Conservation (phyloP, 371 early-diverging fungal species). For the Coemansia sp. region DNA sequence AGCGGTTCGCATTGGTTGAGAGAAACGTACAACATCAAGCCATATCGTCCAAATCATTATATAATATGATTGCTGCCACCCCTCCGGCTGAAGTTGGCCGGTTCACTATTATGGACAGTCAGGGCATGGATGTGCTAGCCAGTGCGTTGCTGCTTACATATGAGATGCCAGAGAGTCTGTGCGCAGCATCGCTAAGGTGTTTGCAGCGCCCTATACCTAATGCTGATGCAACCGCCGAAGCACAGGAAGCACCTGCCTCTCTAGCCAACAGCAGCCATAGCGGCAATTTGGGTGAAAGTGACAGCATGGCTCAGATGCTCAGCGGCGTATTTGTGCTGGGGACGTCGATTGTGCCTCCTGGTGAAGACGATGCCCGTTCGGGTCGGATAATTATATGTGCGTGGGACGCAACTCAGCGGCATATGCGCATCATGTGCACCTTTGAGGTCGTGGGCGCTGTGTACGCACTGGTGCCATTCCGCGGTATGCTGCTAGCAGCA, state of each 20-base stretch:
- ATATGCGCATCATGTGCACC: constrained; percentile 52
- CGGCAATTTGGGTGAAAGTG: background rate
- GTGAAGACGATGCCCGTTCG: constrained; percentile 59
- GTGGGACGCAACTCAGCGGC: constrained; percentile 50
- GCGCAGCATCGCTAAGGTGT: constrained; percentile 11
- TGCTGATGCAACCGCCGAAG: background rate
- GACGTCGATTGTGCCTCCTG: constrained; percentile 57
- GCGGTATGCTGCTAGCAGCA: constrained; percentile 58
- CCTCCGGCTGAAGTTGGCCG: constrained; percentile 53
- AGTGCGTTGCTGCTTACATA: constrained; percentile 43
- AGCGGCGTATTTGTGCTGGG: constrained; percentile 58
- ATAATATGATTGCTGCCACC: background rate
- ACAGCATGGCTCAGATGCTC: constrained; percentile 6
- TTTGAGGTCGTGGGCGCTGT: constrained; percentile 58
- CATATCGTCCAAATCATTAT: too few species aligned
- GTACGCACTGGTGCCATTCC: constrained; percentile 56
- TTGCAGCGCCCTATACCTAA: constrained; percentile 5
- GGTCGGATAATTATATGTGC: constrained; percentile 62
- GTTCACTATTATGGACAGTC: constrained; percentile 70
- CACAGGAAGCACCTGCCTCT: background rate
- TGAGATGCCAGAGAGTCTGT: constrained; percentile 47
- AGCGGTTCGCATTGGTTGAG: constrained; percentile 10
- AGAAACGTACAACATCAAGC: constrained; percentile 8
- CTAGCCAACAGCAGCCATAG: background rate
- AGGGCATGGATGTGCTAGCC: constrained; percentile 59